phyloP scores from a whole-genome alignment of 352 stramenopile species.

The Phytopythium oedochilum region DNA sequence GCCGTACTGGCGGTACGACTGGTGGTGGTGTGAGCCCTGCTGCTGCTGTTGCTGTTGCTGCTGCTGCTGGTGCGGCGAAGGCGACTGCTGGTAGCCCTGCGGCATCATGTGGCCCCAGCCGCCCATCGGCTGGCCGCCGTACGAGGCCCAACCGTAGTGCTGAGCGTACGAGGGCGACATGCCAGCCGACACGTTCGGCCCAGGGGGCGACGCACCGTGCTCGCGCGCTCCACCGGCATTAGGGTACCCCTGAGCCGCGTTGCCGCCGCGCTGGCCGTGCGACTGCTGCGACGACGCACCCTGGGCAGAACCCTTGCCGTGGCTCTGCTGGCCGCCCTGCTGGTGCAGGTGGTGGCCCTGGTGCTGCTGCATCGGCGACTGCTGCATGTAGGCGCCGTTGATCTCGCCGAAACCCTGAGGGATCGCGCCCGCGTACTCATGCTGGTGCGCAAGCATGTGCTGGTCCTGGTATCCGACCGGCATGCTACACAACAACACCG shows the following conservation, averaged over 20 bases:
- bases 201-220: slow-evolving; percentile 57
- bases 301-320: slow-evolving; percentile 54
- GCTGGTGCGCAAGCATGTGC: slow-evolving; percentile 72
- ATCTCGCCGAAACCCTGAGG: slow-evolving; percentile 84
- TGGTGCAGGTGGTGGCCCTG: slow-evolving; percentile 49
- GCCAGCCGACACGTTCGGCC: slow-evolving; percentile 59
- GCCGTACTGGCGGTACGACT: slow-evolving; percentile 78
- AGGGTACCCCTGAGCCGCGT: slow-evolving; percentile 54
- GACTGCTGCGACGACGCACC: slow-evolving; percentile 27
- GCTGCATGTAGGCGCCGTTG: slow-evolving; percentile 69
- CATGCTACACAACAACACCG: slow-evolving; percentile 25
- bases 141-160: slow-evolving; percentile 82
- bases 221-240: slow-evolving; percentile 35
- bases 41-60: slow-evolving; percentile 56
- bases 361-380: slow-evolving; percentile 46
- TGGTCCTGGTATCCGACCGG: slow-evolving; percentile 81
- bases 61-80: slow-evolving; percentile 49
- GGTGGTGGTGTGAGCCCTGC: slow-evolving; percentile 50
- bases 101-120: slow-evolving; percentile 83
- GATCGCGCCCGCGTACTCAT: slow-evolving; percentile 72
- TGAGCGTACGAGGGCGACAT: slow-evolving; percentile 61
- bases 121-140: slow-evolving; percentile 67
- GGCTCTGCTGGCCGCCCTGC: slow-evolving; percentile 49
- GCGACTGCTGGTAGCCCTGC: slow-evolving; percentile 75
- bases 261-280: slow-evolving; percentile 43